A percentile compares a stretch with the other conserved stretches of the same genome.
These are phyloP conservation scores for Erodium texanum DNA, from an alignment of 441 rosid genomes.

Conservation along the genomic window DNA sequence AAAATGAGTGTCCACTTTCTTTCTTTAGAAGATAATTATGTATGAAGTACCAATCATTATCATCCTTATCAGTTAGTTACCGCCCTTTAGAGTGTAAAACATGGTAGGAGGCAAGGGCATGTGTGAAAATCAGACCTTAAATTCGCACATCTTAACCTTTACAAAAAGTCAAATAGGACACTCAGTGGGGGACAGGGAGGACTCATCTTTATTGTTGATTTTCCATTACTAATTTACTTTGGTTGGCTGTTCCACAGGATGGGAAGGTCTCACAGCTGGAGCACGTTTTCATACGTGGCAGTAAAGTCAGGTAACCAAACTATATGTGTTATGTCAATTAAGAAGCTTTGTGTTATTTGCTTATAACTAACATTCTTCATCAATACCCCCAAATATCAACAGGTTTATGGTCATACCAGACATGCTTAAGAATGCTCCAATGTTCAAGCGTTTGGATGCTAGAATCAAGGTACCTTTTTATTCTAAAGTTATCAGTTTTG, in stretches of 20 bases:
- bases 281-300: constrained; percentile 92
- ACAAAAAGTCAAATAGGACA: neutral
- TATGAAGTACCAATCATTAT: neutral
- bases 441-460: constrained; percentile 9
- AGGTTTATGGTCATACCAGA: constrained; percentile 99
- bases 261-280: constrained; percentile 96
- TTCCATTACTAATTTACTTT: constrained; percentile 4
- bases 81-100: neutral
- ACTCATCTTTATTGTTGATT: neutral
- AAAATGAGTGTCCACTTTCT: neutral
- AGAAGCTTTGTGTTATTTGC: neutral
- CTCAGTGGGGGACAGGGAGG: neutral
- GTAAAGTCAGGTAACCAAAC: constrained; percentile 56
- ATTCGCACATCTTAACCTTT: neutral
- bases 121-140: neutral
- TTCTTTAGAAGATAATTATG: neutral
- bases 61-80: neutral
- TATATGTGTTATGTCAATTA: neutral
- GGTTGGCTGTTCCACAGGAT: constrained; percentile 39
- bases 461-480: constrained; percentile 2
- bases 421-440: constrained; percentile 94
- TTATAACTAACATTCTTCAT: neutral
- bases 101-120: neutral
- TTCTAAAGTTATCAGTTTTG: neutral
- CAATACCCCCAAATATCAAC: constrained; percentile 16